Percentiles rank a stretch among this genome's conserved stretches.
Conservation (phyloP, 495 filamentous ascomycete species). For the Peziza echinospora region DNA sequence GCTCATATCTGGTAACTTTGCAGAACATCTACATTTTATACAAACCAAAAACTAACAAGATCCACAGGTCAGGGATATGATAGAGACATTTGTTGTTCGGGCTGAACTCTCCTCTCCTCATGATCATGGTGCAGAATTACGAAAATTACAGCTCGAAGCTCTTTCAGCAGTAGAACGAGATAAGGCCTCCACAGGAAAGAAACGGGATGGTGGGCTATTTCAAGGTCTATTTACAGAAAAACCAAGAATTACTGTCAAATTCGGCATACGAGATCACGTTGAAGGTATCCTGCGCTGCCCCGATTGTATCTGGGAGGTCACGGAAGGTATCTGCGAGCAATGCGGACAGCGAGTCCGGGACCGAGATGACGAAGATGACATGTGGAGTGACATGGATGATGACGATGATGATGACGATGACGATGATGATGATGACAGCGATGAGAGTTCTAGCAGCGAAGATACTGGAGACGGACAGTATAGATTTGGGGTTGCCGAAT, state of each 20-base stretch:
- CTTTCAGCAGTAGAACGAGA: constrained; percentile 28
- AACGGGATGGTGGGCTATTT: constrained; percentile 35
- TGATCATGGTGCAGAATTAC: constrained; percentile 40
- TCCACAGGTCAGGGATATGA: constrained; percentile 40
- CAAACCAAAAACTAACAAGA: neutral
- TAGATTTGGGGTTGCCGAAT: constrained; percentile 8
- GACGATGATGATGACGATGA: constrained; percentile 8
- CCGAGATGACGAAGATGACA: constrained; percentile 6
- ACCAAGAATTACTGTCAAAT: constrained; percentile 8
- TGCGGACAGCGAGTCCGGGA: constrained; percentile 28
- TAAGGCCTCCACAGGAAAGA: constrained; percentile 27
- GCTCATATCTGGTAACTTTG: constrained; percentile 43
- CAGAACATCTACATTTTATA: neutral
- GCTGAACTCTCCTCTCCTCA: constrained; percentile 40
- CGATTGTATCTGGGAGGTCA: constrained; percentile 41
- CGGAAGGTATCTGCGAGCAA: constrained; percentile 30
- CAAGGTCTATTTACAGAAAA: constrained; percentile 36
- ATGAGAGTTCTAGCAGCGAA: constrained; percentile 15
- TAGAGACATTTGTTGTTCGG: constrained; percentile 40
- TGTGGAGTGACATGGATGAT: constrained; percentile 18
- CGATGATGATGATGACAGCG: constrained; percentile 10
- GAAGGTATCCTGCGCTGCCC: constrained; percentile 46
- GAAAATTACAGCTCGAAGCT: constrained; percentile 36
- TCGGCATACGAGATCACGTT: constrained; percentile 31
- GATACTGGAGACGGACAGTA: constrained; percentile 17